Evolutionary conservation across 371 early-diverging fungal species (phyloP), one percentile per base, ranked within the genome.

Genomic region (Mortierella sp.): DNA sequence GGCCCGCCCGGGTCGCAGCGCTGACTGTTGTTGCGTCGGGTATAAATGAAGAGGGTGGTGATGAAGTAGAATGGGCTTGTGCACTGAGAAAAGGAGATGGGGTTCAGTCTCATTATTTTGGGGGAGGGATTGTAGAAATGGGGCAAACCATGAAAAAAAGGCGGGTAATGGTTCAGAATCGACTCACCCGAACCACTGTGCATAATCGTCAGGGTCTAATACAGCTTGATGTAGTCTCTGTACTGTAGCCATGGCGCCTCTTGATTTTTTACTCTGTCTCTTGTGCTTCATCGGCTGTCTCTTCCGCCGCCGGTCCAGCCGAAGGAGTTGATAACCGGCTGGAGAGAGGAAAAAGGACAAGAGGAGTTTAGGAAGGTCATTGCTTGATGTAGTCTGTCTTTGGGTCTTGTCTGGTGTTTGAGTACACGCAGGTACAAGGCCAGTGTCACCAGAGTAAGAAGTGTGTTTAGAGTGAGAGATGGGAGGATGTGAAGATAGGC

Each of bases 281-380:
- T 37, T 37, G 37, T 9, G 37, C 37, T 37, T 37, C 37, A 37
- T 9, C 37, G 37, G 9, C 37, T 28, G 16, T 29, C 46, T 57
- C 15, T 53, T 50, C 12, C n/a, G 9, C 19, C 9, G 25, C 16
- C 25, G 12, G 25, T 64, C 64, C 9, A 47, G 43, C 37, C 65
- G 46, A 11, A 64, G 16, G 21, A 60, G 18, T 7, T 25, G 45
- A 56, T 70, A 70, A 18, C 65, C 65, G 46, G 43, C 23, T 28
- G 71, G 71, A 7, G 71, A 70, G 51, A 70, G 59, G 25, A 70
- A 47, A 55, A 70, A 70, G 6, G 71, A 70, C 18, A 70, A 55
- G 12, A 60, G 6, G 37, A 59, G 15, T 21, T 62, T 64, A 14
- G 56, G 51, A 2, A 51, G 37, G 50, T 52, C 43, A 5, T 12